phyloP scores from a whole-genome alignment of 2,329 filamentous ascomycete genomes.

The Fusarium longipes region DNA sequence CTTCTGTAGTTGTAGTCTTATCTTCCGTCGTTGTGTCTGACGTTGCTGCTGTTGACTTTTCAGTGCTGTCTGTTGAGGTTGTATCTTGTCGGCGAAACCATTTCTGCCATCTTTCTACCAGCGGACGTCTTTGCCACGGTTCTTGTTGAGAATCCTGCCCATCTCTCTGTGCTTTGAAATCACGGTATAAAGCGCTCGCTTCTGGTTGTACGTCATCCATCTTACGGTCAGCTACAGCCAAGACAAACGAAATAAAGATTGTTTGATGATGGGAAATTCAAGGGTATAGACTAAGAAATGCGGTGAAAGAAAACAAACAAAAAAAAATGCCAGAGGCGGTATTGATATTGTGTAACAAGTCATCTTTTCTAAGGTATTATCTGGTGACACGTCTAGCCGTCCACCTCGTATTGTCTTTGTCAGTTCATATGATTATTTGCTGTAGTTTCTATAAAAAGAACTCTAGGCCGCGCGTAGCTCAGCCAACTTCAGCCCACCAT shows the following conservation, averaged over 20 bases:
- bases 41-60: neutral
- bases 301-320: neutral
- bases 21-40: slow-evolving; percentile 5
- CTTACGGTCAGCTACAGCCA: neutral
- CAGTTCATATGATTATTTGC: neutral
- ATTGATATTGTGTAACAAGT: neutral
- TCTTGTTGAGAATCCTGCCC: neutral
- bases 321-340: neutral
- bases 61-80: neutral
- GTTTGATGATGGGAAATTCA: slow-evolving; percentile 1
- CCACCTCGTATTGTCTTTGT: neutral
- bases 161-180: neutral
- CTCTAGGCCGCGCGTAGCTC: slow-evolving; percentile 13
- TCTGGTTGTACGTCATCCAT: slow-evolving; percentile 1
- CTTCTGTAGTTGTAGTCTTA: neutral
- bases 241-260: neutral
- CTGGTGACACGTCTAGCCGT: neutral
- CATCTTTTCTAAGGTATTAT: too few species aligned
- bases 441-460: slow-evolving; percentile 32
- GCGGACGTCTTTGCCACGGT: neutral
- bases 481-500: slow-evolving; percentile 2
- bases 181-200: neutral
- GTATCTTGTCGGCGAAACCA: slow-evolving; percentile 23
- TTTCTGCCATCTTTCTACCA: slow-evolving; percentile 16
- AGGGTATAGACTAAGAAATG: neutral